Base-by-base conservation (phyloP, 257 asterid species). In the Solanum lycopersicoides region DNA sequence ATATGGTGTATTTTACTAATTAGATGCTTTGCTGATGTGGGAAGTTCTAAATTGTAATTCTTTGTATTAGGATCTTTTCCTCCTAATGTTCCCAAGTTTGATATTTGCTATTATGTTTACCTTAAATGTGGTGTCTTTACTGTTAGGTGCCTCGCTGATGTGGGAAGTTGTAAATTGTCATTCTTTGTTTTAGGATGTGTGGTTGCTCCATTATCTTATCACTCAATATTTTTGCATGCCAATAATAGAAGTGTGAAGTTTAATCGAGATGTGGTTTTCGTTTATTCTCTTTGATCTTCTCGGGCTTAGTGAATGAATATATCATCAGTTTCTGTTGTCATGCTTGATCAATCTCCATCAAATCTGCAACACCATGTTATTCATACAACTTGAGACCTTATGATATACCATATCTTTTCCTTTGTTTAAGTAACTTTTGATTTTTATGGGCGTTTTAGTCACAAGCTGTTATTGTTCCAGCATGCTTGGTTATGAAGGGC, bases 401-500 rank as follows among this genome's bases (percentile, higher is more conserved):
- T 80, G 68, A 30, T 80, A 80, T 50, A 32, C 63, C 44, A 50
- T 5, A 47, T 50, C 25, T 47, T 80, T 50, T 30, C 66, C 69
- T 82, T 20, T 8, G 18, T 32, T 18, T 6, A 50, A 82, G 69
- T 50, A 30, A 32, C 32, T 50, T 82, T 2, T 82, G 69, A 50
- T 82, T 82, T 82, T 60, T 82, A 32, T 50, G 85, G 44, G 30
- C 7, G 44, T 82, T 82, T 79, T 56, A 47, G 88, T 75, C 88
- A 45, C 79, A 76, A 18, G 60, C 16, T 74, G 15, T 86, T 77
- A 65, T 72, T 88, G n/a, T 60, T 77, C 77, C 91, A 97, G 99
- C 86, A 13, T 95, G 90, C 92, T 95, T 84, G 98, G 98, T 87
- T 90, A 93, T 82, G 99, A 97, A 93, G 99, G 99, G 20, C 88